Evolutionary conservation across 2,329 filamentous ascomycete genomes (phyloP).

Genomic region (Fusarium hostae): DNA sequence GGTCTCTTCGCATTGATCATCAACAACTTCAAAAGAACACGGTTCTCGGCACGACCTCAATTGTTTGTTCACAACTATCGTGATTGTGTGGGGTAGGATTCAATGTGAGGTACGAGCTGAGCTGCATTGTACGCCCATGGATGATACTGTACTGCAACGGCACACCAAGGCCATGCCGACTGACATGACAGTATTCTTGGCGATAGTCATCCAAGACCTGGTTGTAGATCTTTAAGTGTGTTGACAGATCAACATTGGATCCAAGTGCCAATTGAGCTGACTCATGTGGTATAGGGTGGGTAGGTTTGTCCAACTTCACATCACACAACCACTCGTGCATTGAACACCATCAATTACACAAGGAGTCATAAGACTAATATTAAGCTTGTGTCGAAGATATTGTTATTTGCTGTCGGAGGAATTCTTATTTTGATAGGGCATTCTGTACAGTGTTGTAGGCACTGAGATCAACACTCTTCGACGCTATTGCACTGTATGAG

Average conservation of each 20-base stretch:
- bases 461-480: neutral
- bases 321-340: neutral
- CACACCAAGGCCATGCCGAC: neutral
- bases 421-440: neutral
- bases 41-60: conserved; percentile 1
- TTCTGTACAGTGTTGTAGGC: neutral
- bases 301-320: neutral
- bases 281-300: conserved; percentile 12
- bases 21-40: neutral
- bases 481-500: too few relatives aligned
- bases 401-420: rapidly evolving
- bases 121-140: neutral
- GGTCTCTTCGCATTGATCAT: neutral
- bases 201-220: conserved; percentile 9
- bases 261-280: neutral
- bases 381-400: neutral
- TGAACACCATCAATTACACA: neutral
- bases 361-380: neutral
- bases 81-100: neutral
- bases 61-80: neutral
- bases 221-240: conserved; percentile 3
- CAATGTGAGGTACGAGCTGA: neutral
- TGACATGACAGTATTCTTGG: conserved; percentile 13
- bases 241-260: neutral
- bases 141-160: neutral